Base-by-base conservation (phyloP, 192 early-diverging fungal genomes). In the Paraglomus occultum region DNA sequence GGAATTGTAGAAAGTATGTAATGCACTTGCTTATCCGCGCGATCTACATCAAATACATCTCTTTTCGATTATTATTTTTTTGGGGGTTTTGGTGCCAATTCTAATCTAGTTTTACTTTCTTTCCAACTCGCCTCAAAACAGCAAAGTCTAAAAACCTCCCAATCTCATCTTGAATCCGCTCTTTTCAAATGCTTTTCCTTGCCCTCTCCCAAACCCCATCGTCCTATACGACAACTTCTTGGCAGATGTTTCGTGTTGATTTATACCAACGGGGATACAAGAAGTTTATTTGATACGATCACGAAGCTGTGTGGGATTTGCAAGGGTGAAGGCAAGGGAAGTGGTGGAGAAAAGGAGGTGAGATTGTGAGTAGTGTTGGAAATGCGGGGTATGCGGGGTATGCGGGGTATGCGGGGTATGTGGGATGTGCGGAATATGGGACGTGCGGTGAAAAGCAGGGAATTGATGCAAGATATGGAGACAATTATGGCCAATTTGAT, bases 231-330 rank as follows among this genome's bases (percentile, higher is more conserved):
- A 22, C 76, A 87, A 52, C 70, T 94, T 45, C 88, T 94, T 70
- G 82, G 87, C 15, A 73, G 89, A 62, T 87, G 88, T 70, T 89
- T 89, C 64, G 80, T 84, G 20, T 68, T 82, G 15, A 71, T 95
- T 20, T 95, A 91, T 73, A 79, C 82, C 38, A 82, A 87, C 31
- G 92, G 91, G n/a, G 92, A 91, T 45, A 81, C 86, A 8, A 74
- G 91, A 48, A 89, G 87, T 0, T 70, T 93, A 8, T 92, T 94
- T 58, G 92, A 94, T 76, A 91, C 90, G 5, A 69, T 95, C 1
- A 9, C 90, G 88, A 57, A 81, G 77, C 58, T 64, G 85, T 17
- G 70, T 90, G 20, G 68, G 77, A 31, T 31, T 31, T 31, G 31
- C 3, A 81, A 82, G 70, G 86, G 89, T 66, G 31, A 31, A 31